A percentile compares a stretch with the other conserved stretches of the same genome.
Evolutionary conservation across 441 rosid genomes (phyloP).

Genomic region (Sinapis alba): DNA sequence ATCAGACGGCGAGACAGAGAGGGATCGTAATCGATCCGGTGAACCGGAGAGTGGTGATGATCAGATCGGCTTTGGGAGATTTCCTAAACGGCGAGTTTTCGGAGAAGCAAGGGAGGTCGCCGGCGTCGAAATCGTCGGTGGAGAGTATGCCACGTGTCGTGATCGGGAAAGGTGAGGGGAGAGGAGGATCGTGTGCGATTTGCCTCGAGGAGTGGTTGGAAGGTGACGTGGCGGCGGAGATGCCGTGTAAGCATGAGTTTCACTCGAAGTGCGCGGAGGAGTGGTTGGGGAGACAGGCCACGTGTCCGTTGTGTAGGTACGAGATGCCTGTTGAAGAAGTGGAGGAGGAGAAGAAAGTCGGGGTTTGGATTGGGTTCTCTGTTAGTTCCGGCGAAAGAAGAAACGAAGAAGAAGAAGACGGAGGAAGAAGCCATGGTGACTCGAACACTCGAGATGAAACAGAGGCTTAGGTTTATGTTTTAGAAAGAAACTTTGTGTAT

Average conservation of each 20-base stretch:
- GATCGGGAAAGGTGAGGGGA: conserved; percentile 42
- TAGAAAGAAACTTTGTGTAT: not conserved
- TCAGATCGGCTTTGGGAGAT: conserved; percentile 51
- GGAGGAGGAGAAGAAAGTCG: conserved; percentile 42
- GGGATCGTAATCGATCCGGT: conserved; percentile 61
- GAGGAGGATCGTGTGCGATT: conserved; percentile 59
- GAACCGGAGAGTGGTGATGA: conserved; percentile 56
- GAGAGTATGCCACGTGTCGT: conserved; percentile 62
- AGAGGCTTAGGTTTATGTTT: conserved; percentile 9
- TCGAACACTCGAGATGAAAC: conserved; percentile 9
- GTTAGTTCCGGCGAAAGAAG: conserved; percentile 4
- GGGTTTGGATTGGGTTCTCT: conserved; percentile 43
- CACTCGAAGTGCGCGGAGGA: conserved; percentile 73
- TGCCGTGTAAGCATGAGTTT: conserved; percentile 87
- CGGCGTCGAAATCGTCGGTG: conserved; percentile 71
- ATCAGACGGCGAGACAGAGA: conserved; percentile 28
- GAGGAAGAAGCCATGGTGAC: not conserved
- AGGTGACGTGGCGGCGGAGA: conserved; percentile 66
- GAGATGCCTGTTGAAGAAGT: conserved; percentile 83
- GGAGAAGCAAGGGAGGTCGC: conserved; percentile 55
- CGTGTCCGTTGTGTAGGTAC: conserved; percentile 84
- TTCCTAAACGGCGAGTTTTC: not conserved
- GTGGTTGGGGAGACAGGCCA: conserved; percentile 79
- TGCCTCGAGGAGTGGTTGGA: conserved; percentile 71
- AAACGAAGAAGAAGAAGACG: conserved; percentile 6